phyloP scores from a whole-genome alignment of 495 filamentous ascomycete species.

The Penicillium nucicola region DNA sequence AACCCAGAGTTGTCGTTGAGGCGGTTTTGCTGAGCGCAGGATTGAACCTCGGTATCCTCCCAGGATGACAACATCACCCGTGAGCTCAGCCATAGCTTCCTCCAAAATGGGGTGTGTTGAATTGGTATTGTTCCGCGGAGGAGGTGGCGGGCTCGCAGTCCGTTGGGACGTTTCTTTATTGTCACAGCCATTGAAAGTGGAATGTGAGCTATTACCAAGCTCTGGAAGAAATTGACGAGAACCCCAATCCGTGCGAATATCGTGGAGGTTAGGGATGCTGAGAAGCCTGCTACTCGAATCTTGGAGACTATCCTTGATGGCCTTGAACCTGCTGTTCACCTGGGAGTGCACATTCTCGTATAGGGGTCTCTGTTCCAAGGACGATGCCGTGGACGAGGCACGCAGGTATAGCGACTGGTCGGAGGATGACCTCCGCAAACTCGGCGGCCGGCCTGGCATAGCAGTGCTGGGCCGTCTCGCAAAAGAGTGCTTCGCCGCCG shows the following conservation, averaged over 20 bases:
- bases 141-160: constrained; percentile 10
- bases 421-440: constrained; percentile 62
- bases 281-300: constrained; percentile 75
- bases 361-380: constrained; percentile 80
- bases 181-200: neutral
- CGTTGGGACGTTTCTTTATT: constrained; percentile 6
- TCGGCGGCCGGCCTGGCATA: constrained; percentile 24
- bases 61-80: constrained; percentile 83
- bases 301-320: constrained; percentile 82
- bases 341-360: constrained; percentile 74
- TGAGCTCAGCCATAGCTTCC: constrained; percentile 64
- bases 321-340: constrained; percentile 85
- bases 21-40: constrained; percentile 77
- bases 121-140: constrained; percentile 31
- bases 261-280: constrained; percentile 54
- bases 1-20: constrained; percentile 83
- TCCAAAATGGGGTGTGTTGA: constrained; percentile 52
- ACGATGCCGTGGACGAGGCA: constrained; percentile 70
- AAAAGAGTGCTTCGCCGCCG: constrained; percentile 36
- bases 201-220: constrained; percentile 13
- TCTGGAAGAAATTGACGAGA: constrained; percentile 27
- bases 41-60: constrained; percentile 91
- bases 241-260: constrained; percentile 42
- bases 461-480: constrained; percentile 23
- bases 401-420: constrained; percentile 68